Base-by-base conservation (phyloP, 495 filamentous ascomycete species). In the Xylaria nigripes region DNA sequence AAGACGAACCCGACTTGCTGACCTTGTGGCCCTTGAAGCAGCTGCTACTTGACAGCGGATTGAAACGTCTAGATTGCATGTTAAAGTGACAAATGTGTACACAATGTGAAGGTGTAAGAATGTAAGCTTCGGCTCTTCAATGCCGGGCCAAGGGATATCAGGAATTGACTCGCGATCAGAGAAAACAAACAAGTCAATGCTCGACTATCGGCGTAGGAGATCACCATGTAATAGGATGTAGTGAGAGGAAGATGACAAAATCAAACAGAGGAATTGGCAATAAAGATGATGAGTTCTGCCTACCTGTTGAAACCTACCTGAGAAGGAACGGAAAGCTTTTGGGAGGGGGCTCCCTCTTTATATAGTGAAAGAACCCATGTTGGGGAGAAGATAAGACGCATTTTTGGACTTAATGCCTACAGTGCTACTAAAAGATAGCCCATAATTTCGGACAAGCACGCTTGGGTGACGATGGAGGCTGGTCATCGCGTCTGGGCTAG, bases 1-100 rank as follows among this genome's bases (percentile, higher is more conserved):
- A 72, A 2, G 74, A 76, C 12, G 74, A 66, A 56, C 49, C 74
- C 8, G 75, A 75, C 47, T 70, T 74, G 41, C 62, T 63, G 18
- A 61, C 51, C 44, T 68, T 69, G 12, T 68, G 64, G 49, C 61
- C 64, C 57, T 70, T 76, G 38, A 73, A 72, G 48, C 72, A 72
- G 65, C 72, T 76, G 65, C 69, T 75, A 66, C 25, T 67, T 36
- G 46, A 21, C 29, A 50, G 55, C 40, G 61, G 68, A 32, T 77
- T 69, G 44, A 68, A 69, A 57, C 70, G 73, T 62, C 67, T 67
- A 50, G 68, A 62, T 54, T 70, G 73, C 64, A 55, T 58, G 13
- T 50, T 61, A 48, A 48, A 51, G 50, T 25, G 27, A 6, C 21
- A 9, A 9, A n/a, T 51, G 55, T 23, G 56, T 57, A 51, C 50